phyloP scores from a whole-genome alignment of 1,139 yeast species.

The Eremothecium coryli region DNA sequence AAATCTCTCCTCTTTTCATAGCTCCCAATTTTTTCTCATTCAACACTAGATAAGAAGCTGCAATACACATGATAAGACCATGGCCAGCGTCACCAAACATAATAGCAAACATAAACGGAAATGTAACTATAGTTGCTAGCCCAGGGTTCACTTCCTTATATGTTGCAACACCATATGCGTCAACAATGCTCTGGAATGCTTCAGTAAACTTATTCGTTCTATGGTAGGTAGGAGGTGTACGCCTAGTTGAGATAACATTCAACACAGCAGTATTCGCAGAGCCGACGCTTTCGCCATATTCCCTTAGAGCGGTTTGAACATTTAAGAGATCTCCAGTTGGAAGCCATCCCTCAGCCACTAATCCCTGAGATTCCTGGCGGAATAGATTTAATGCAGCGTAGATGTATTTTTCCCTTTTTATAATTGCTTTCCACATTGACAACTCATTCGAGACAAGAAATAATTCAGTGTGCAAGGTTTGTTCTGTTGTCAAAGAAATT shows the following conservation, averaged over 20 bases:
- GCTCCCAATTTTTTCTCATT: conserved; percentile 51
- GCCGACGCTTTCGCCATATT: conserved; percentile 31
- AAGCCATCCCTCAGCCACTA: conserved; percentile 75
- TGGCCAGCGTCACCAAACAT: conserved; percentile 87
- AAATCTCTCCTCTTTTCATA: conserved; percentile 67
- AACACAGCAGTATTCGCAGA: conserved; percentile 53
- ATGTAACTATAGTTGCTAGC: conserved; percentile 66
- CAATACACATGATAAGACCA: conserved; percentile 55
- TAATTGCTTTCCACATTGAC: conserved; percentile 57
- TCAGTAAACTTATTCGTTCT: conserved; percentile 67
- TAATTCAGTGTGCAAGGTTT: conserved; percentile 58
- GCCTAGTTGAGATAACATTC: conserved; percentile 54
- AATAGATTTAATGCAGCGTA: conserved; percentile 58
- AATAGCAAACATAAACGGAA: conserved; percentile 80
- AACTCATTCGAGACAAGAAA: conserved; percentile 58
- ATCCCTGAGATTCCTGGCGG: conserved; percentile 55
- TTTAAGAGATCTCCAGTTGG: conserved; percentile 47
- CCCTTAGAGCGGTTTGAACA: conserved; percentile 32
- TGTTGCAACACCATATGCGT: conserved; percentile 71
- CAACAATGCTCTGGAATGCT: conserved; percentile 70
- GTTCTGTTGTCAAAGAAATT: conserved; percentile 48
- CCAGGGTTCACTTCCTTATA: conserved; percentile 78
- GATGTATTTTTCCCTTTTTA: conserved; percentile 64
- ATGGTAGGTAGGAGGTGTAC: conserved; percentile 71
- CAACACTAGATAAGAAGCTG: conserved; percentile 49